Evolutionary conservation across 495 filamentous ascomycete species (phyloP), one percentile per base, ranked within the genome.

Genomic region (Venustampulla echinocandica): DNA sequence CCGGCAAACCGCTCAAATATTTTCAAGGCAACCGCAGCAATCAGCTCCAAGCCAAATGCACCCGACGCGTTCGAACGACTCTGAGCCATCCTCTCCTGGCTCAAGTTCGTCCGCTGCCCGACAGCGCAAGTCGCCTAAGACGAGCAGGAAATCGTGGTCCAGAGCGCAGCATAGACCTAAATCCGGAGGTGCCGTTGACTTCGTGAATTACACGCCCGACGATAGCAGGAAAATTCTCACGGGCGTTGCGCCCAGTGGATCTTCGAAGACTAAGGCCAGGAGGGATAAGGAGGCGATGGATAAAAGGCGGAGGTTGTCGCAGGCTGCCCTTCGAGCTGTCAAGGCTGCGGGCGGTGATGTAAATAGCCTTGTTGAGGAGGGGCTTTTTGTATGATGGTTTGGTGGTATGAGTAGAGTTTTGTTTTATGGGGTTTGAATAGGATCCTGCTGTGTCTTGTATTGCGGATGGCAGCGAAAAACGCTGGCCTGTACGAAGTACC

Each of bases 241-340:
- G 13, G 90, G 90, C 4, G 92, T 98, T 9, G 92, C 92, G 42
- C 92, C 92, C 11, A 85, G 79, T 41, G 92, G 92, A 27, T 86
- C 80, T 54, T 84, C 79, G 41, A 96, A 97, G 73, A 98, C 92
- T 21, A 96, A 95, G 59, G 88, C 87, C 37, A 67, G 90, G 33
- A 68, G 92, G 48, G 92, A 96, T 67, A 79, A 83, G 57, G 89
- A 93, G 68, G 87, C 87, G 10, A 68, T 70, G 37, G 92, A 97
- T 60, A 79, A 79, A 64, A 75, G 83, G 54, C 67, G 85, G 57
- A 81, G 80, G 67, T 59, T 94, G 51, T 81, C 77, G 52, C 79
- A 90, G 60, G 81, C 80, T 32, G 82, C 87, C 19, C 58, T 83
- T 37, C 74, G 76, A 58, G 87, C 82, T 30, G 79, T 95, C 11